Base-by-base conservation (phyloP, 2,329 filamentous ascomycete species). In the Neophaeococcomyces mojaviensis region DNA sequence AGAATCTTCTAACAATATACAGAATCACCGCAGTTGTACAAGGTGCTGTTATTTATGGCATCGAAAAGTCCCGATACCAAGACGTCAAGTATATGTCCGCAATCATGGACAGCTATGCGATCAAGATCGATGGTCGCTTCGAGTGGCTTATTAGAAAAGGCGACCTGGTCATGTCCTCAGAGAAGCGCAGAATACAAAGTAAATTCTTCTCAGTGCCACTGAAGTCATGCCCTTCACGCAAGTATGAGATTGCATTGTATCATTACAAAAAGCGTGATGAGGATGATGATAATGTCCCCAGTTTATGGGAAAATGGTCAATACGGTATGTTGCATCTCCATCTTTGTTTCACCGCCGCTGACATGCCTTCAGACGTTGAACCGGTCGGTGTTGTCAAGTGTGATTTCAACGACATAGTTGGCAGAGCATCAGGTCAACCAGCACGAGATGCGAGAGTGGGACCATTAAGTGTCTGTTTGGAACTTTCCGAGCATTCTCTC, bases 41-140 rank as follows among this genome's bases (percentile, higher is more conserved):
- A 39, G 37, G 37, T 10, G 37, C 37, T 24, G 37, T 39, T 19
- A 39, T 39, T 8, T 39, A 39, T 28, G 37, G 37, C 9, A 19
- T 39, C 19, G 37, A 39, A 39, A 20, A 28, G 22, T 39, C 16
- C 18, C 37, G 22, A 7, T 19, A 39, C 16, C 10, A 16, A 19
- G 16, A 10, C 9, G 10, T 39, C 10, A 22, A 20, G 18, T 39
- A 22, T 10, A 39, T 39, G 37, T 39, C 37, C 12, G 22, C 37
- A 20, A 22, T 20, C 16, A 22, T 16, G 20, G 18, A 28, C 10
- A 39, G 37, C 37, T 39, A 20, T 39, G 37, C 8, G 10, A 28
- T 39, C 18, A 19, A 20, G 9, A 12, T 39, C 18, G 20, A 39
- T 16, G 37, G 16, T 16, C 37, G 37, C 20, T 39, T 39, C 22